phyloP scores from a whole-genome alignment of 306 rosid species.

The Biancaea sappan region DNA sequence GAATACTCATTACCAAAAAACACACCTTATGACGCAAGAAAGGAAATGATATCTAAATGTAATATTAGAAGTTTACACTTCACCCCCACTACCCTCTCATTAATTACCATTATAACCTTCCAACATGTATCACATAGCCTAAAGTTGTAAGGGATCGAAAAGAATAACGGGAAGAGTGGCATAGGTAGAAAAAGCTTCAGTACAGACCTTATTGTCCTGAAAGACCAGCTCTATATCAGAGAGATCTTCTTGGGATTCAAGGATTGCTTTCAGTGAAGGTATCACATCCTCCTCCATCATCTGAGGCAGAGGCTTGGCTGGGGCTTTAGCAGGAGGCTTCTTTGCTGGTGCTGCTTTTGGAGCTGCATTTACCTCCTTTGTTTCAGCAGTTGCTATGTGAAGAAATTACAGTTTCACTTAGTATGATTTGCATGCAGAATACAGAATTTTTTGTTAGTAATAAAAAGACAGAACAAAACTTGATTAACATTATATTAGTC shows the following conservation, averaged over 20 bases:
- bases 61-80: no score
- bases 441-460: slow-evolving; percentile 8
- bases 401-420: slow-evolving; percentile 8
- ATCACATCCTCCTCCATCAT: slow-evolving; percentile 95
- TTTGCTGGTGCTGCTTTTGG: slow-evolving; percentile 62
- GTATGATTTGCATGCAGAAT: background rate
- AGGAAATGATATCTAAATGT: no score
- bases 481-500: no score
- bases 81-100: no score
- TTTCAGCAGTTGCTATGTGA: slow-evolving; percentile 53
- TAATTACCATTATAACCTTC: no score
- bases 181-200: background rate
- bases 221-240: slow-evolving; percentile 66
- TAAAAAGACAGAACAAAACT: background rate
- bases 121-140: no score
- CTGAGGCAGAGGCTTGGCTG: slow-evolving; percentile 70
- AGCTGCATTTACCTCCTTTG: slow-evolving; percentile 56
- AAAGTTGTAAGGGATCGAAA: background rate
- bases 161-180: background rate
- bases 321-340: slow-evolving; percentile 77
- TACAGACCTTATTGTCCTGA: slow-evolving; percentile 70
- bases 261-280: slow-evolving; percentile 70
- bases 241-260: slow-evolving; percentile 72
- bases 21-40: no score
- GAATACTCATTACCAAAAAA: no score